These are phyloP conservation scores for Arabidopsis suecica DNA, from an alignment of 345 rosid species.

Conservation along the genomic window DNA sequence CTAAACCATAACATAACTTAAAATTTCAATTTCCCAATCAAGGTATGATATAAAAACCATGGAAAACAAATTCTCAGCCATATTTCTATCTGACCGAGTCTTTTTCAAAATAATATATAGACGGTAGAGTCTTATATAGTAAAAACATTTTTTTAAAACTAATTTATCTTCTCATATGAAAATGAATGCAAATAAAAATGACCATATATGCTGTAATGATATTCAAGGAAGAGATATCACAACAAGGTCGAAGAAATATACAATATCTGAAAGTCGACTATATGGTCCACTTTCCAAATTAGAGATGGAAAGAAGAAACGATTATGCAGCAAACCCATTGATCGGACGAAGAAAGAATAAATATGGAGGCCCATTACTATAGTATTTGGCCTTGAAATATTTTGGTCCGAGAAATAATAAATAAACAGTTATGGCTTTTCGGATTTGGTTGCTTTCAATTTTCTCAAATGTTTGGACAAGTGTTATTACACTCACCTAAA, in stretches of 20 bases:
- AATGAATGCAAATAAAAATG: background rate
- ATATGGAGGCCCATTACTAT: conserved; percentile 7
- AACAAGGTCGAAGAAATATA: background rate
- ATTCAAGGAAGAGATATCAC: background rate
- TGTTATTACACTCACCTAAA: background rate
- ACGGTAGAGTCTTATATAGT: background rate
- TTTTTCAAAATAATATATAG: background rate
- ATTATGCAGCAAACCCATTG: conserved; percentile 5
- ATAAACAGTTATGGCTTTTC: background rate
- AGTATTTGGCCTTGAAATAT: background rate
- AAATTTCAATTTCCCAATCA: background rate
- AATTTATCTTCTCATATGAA: background rate
- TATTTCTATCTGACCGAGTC: background rate
- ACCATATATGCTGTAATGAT: no score
- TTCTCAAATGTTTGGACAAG: background rate
- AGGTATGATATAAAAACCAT: background rate
- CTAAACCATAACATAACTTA: background rate
- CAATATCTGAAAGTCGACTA: background rate
- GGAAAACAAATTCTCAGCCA: background rate
- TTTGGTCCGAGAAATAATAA: background rate
- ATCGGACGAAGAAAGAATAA: background rate
- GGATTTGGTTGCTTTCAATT: background rate
- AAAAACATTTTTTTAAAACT: background rate
- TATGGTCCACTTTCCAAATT: background rate
- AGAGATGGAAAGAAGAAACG: background rate